A percentile compares a stretch with the other conserved stretches of the same genome.
Conservation (phyloP, 2,329 filamentous ascomycete species). For the Sporothrix dimorphospora region DNA sequence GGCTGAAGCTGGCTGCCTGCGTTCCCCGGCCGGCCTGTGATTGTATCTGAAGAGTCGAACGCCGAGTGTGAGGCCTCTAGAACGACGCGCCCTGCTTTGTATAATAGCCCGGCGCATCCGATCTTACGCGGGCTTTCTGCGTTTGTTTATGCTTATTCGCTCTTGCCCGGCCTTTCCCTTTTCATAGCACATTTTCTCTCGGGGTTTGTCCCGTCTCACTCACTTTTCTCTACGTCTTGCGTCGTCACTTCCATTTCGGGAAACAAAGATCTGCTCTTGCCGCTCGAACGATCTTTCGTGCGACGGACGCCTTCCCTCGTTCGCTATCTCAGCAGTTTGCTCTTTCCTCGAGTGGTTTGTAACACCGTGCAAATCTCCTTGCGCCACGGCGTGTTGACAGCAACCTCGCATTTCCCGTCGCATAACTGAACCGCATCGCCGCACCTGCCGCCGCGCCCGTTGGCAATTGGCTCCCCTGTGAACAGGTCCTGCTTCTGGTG, state of each 20-base stretch:
- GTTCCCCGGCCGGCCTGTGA: not conserved
- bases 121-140: not conserved
- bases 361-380: not conserved
- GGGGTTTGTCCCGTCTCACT: slow-evolving; percentile 1
- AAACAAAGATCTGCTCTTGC: slow-evolving; percentile 1
- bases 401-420: not conserved
- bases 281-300: slow-evolving; percentile 3
- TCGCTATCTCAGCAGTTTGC: not conserved
- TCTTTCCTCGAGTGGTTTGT: not conserved
- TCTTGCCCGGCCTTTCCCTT: not conserved
- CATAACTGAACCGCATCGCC: not conserved
- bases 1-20: not conserved
- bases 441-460: not conserved
- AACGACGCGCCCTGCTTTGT: not conserved
- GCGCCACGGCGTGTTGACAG: not conserved
- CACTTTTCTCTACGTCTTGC: not conserved
- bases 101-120: slow-evolving; percentile 4
- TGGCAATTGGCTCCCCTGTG: slow-evolving; percentile 20
- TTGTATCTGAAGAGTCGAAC: not conserved
- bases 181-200: not conserved
- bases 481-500: not conserved
- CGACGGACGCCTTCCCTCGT: not conserved
- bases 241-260: not conserved
- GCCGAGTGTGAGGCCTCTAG: not conserved
- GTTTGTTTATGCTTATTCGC: slow-evolving; percentile 4